Conservation (phyloP, 225 moss, liverwort and hornwort genomes). For the Sphagnum tenellum region DNA sequence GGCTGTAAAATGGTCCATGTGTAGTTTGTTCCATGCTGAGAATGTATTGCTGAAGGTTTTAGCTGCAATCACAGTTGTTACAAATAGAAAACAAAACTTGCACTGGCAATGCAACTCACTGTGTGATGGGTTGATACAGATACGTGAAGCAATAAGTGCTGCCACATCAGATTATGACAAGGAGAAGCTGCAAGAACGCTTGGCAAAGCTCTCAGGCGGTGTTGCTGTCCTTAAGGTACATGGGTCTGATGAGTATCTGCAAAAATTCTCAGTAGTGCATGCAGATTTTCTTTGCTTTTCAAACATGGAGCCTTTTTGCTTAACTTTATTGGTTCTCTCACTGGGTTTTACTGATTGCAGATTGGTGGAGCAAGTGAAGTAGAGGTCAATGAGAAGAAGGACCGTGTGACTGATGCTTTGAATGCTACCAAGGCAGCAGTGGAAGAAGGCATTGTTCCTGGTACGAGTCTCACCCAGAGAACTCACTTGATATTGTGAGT, state of each 20-base stretch:
- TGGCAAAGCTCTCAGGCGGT: slow-evolving; percentile 93
- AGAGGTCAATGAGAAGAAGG: slow-evolving; percentile 48
- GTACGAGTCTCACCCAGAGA: slow-evolving; percentile 8
- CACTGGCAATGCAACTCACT: not conserved
- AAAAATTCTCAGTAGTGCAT: not conserved
- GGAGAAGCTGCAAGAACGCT: slow-evolving; percentile 84
- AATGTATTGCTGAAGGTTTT: too few species aligned
- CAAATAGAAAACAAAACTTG: too few species aligned
- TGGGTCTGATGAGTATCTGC: too few species aligned
- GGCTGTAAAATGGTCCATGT: not conserved
- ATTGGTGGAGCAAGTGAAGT: slow-evolving; percentile 49
- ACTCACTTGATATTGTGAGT: too few species aligned
- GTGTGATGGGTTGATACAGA: slow-evolving; percentile 22
- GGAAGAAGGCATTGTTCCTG: slow-evolving; percentile 51
- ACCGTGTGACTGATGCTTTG: slow-evolving; percentile 46
- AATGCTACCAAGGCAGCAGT: slow-evolving; percentile 57
- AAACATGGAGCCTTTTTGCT: not conserved
- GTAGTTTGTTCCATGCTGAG: too few species aligned
- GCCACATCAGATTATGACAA: slow-evolving; percentile 94
- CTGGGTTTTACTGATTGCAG: slow-evolving; percentile 4
- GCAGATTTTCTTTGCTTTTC: too few species aligned
- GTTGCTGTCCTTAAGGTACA: slow-evolving; percentile 89
- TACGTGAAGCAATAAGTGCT: slow-evolving; percentile 66
- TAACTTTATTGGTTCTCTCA: not conserved
- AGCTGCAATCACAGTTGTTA: too few species aligned